Base-by-base conservation (phyloP, 108 stramenopile species). In the Parietichytrium sp. region DNA sequence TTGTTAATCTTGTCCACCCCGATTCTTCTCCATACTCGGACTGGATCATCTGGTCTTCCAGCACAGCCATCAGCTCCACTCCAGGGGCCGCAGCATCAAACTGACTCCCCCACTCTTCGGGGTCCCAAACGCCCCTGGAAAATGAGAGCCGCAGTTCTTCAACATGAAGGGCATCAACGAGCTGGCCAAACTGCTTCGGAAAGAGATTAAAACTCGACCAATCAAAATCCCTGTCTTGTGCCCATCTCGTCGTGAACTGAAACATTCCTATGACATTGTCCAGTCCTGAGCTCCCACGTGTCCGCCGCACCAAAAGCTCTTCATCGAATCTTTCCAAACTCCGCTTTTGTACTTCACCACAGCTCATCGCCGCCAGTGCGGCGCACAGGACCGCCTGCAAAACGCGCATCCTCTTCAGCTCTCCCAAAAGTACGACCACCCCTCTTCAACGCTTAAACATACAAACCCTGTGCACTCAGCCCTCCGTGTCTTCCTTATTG, bases 241-340 rank as follows among this genome's bases (percentile, higher is more conserved):
- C 61, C 61, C 61, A 72, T 33, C 61, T 33, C 61, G 23, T 12
- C 3, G 61, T 72, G 42, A 72, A 72, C 61, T 72, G 61, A 33
- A 72, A n/a, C n/a, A n/a, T n/a, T n/a, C n/a, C n/a, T n/a, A n/a
- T n/a, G n/a, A n/a, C n/a, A n/a, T n/a, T n/a, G n/a, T n/a, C n/a
- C n/a, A n/a, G n/a, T n/a, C n/a, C n/a, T n/a, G n/a, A n/a, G n/a
- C n/a, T n/a, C n/a, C n/a, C n/a, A n/a, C n/a, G n/a, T n/a, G n/a
- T n/a, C n/a, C n/a, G n/a, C n/a, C n/a, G n/a, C n/a, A n/a, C n/a
- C n/a, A n/a, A n/a, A n/a, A n/a, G n/a, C n/a, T n/a, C n/a, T n/a
- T n/a, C n/a, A n/a, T n/a, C n/a, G n/a, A n/a, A n/a, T n/a, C n/a
- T n/a, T n/a, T n/a, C n/a, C n/a, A n/a, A n/a, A n/a, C n/a, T n/a